Evolutionary conservation across 2,329 filamentous ascomycete species (phyloP), one percentile per base, ranked within the genome.

Genomic region (Raffaelea ambrosiae): DNA sequence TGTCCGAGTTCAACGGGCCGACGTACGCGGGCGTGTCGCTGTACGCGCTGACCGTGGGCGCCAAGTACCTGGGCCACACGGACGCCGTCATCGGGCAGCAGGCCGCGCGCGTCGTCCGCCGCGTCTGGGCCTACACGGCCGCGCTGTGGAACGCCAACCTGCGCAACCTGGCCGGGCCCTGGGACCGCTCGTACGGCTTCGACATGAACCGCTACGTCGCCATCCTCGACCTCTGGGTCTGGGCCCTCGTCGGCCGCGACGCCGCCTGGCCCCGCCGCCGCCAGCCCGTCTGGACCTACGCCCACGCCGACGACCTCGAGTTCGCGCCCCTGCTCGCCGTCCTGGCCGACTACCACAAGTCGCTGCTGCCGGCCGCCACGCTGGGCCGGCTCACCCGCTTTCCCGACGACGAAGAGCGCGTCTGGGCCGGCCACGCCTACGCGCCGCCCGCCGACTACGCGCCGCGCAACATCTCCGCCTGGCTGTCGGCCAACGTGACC

Each of bases 1-100:
- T 84, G 1, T 79, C 76, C 2, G 79, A 83, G 54, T 83, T 81
- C 60, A 81, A 81, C 55, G 74, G 72, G 0, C 74, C 75, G 4
- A 84, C 80, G 0, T 84, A 84, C 55, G 75, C 76, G 0, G 80
- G 80, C 0, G 75, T 84, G 0, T 79, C 76, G 0, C 63, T 84
- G 3, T 79, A 70, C 43, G 79, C 75, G 0, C 62, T 84, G 5
- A 72, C 74, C 2, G 45, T 52, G 13, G 11, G 19, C 72, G 70
- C 70, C 13, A 80, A 80, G 51, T 84, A 84, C 54, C 63, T 80
- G 16, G 71, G 74, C 0, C 56, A 43, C 0, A 48, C 65, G 5
- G 66, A 70, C 44, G 78, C 76, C 0, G 55, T 78, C 23, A 77
- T 83, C 71, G 63, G 68, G 11, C 59, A 70, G 45, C 68, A 75